Evolutionary conservation across 768 basidiomycete species (phyloP).

Genomic region (Rhizopogon vesiculosus): DNA sequence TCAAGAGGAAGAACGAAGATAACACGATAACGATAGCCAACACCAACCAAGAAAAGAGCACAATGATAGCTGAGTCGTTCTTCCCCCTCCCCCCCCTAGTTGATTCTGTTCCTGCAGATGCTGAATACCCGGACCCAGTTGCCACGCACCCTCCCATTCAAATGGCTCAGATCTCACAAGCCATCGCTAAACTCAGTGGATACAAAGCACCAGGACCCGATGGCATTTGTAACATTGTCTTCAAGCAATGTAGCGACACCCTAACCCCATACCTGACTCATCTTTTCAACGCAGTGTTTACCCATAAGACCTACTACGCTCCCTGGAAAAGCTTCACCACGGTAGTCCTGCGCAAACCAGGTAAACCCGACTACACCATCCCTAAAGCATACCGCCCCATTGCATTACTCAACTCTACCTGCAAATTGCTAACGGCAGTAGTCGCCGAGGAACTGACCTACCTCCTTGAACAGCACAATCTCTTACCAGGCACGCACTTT

Average conservation of each 20-base stretch:
- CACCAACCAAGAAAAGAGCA: conserved; percentile 18
- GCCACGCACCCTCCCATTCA: conserved; percentile 3
- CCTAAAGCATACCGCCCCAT: conserved; percentile 35
- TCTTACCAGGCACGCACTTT: conserved; percentile 34
- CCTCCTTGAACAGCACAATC: conserved; percentile 23
- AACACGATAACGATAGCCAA: background rate
- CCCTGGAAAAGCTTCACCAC: conserved; percentile 24
- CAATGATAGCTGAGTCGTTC: conserved; percentile 13
- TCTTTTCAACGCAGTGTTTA: conserved; percentile 8
- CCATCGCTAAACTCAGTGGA: conserved; percentile 9
- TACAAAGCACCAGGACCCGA: conserved; percentile 22
- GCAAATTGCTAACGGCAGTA: conserved; percentile 23
- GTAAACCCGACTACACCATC: conserved; percentile 26
- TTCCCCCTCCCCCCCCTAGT: conserved; percentile 14
- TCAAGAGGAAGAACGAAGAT: background rate
- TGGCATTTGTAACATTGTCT: conserved; percentile 21
- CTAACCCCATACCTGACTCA: conserved; percentile 9
- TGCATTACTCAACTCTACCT: conserved; percentile 26
- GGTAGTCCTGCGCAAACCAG: conserved; percentile 32
- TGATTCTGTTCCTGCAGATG: background rate
- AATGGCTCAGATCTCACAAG: conserved; percentile 4
- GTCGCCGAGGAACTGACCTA: conserved; percentile 21
- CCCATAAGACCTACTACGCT: conserved; percentile 7
- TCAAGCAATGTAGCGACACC: conserved; percentile 9
- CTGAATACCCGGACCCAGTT: conserved; percentile 4